A percentile compares a stretch with the other conserved stretches of the same genome.
phyloP scores from a whole-genome alignment of 768 basidiomycete species.

The Tephrocybe rancida region DNA sequence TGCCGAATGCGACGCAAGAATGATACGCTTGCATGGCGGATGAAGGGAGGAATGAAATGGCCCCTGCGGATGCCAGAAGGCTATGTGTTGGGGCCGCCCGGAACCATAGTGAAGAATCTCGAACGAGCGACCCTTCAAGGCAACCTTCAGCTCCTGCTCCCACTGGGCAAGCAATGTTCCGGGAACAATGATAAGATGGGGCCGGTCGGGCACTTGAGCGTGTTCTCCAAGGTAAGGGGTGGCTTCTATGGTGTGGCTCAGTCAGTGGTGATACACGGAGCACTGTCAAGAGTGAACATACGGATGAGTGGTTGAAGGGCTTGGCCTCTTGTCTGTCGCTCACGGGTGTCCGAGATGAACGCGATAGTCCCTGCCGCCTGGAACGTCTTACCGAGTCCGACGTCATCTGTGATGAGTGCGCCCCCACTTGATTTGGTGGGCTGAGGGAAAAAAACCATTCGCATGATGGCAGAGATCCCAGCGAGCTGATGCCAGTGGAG shows the following conservation, averaged over 20 bases:
- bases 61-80: slow-evolving; percentile 9
- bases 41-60: slow-evolving; percentile 6
- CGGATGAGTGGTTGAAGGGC: slow-evolving; percentile 23
- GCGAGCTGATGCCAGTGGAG: slow-evolving; percentile 26
- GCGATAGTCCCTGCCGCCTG: slow-evolving; percentile 9
- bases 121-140: slow-evolving; percentile 4
- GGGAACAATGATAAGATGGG: slow-evolving; percentile 9
- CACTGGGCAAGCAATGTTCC: slow-evolving; percentile 10
- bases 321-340: not conserved
- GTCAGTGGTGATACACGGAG: not conserved
- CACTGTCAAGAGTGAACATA: slow-evolving; percentile 9
- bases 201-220: not conserved
- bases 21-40: slow-evolving; percentile 1
- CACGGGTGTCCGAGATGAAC: not conserved
- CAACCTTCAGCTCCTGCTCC: slow-evolving; percentile 9
- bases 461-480: slow-evolving; percentile 16
- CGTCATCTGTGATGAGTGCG: slow-evolving; percentile 22
- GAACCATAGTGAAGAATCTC: slow-evolving; percentile 10
- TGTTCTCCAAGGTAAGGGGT: not conserved
- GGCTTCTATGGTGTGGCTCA: not conserved
- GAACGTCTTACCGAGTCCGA: slow-evolving; percentile 19
- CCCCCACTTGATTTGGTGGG: slow-evolving; percentile 1
- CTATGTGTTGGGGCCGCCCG: not conserved
- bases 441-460: not conserved
- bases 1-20: slow-evolving; percentile 12